phyloP scores from a whole-genome alignment of 2,329 filamentous ascomycete genomes.

The Beauveria sp. region DNA sequence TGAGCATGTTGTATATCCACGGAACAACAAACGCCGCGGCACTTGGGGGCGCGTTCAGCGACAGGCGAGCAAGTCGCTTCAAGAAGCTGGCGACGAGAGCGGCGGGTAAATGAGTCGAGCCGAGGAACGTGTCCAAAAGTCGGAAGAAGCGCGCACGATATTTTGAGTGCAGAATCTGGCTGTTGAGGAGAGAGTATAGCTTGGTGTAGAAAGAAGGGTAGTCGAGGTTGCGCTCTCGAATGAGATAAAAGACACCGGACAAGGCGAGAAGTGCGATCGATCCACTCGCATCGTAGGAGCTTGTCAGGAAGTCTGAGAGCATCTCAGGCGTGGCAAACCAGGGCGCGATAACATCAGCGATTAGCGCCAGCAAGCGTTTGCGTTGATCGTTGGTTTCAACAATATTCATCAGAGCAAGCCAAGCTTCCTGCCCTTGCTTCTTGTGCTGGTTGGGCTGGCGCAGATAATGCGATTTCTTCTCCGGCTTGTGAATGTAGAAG shows the following conservation, averaged over 20 bases:
- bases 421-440: constrained; percentile 75
- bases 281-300: constrained; percentile 81
- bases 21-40: constrained; percentile 85
- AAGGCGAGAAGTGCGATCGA: constrained; percentile 81
- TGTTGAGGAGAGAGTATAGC: constrained; percentile 85
- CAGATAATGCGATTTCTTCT: constrained; percentile 60
- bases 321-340: constrained; percentile 87
- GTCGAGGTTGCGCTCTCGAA: constrained; percentile 87
- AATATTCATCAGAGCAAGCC: constrained; percentile 68
- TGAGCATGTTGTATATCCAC: constrained; percentile 92
- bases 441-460: constrained; percentile 64
- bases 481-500: constrained; percentile 59
- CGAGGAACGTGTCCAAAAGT: constrained; percentile 81
- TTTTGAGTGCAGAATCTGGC: constrained; percentile 82
- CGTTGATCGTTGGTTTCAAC: constrained; percentile 64
- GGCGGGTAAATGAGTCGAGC: constrained; percentile 86
- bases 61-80: constrained; percentile 79
- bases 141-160: constrained; percentile 92
- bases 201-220: constrained; percentile 92
- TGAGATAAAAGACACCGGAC: constrained; percentile 90
- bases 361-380: constrained; percentile 68
- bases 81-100: constrained; percentile 90
- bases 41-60: constrained; percentile 80
- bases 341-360: constrained; percentile 72
- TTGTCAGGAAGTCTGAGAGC: constrained; percentile 93